These are phyloP conservation scores for Podospora didyma DNA, from an alignment of 495 filamentous ascomycete species.

Conservation along the genomic window DNA sequence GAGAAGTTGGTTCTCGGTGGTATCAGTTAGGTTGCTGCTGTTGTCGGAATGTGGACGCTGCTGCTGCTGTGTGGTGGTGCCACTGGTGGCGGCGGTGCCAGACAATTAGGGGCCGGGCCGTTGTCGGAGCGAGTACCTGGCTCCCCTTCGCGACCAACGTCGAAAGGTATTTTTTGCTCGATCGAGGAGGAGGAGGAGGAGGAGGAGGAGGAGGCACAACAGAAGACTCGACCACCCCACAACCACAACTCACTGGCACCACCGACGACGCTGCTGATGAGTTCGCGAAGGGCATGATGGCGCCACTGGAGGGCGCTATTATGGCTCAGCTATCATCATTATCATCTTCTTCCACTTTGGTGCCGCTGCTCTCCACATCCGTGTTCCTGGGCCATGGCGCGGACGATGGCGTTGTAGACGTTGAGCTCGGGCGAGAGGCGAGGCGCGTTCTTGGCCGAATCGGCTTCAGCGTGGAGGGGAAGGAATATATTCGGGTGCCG, in stretches of 20 bases:
- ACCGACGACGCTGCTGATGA: no score
- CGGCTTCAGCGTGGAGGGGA: conserved; percentile 5
- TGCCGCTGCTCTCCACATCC: conserved; percentile 5
- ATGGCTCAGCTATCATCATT: not conserved
- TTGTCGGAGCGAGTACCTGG: conserved; percentile 51
- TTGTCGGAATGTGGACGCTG: conserved; percentile 35
- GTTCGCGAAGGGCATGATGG: not conserved
- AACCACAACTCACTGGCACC: no score
- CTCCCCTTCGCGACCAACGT: conserved; percentile 38
- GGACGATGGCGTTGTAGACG: conserved; percentile 15
- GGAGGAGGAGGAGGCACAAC: no score
- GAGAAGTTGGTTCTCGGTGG: conserved; percentile 41
- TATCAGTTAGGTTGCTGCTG: conserved; percentile 53
- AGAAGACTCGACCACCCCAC: no score
- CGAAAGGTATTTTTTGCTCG: not conserved
- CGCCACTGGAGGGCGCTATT: not conserved
- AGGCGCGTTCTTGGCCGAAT: conserved; percentile 6
- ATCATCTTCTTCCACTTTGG: not conserved
- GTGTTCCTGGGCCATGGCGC: conserved; percentile 15
- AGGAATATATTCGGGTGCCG: no score
- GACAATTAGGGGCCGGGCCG: no score
- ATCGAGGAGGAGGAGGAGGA: not conserved
- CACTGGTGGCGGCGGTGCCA: no score
- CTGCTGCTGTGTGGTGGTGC: no score
- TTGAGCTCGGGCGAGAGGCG: conserved; percentile 14